Base-by-base conservation (phyloP, 108 stramenopile genomes). In the Cyclotella sp. region DNA sequence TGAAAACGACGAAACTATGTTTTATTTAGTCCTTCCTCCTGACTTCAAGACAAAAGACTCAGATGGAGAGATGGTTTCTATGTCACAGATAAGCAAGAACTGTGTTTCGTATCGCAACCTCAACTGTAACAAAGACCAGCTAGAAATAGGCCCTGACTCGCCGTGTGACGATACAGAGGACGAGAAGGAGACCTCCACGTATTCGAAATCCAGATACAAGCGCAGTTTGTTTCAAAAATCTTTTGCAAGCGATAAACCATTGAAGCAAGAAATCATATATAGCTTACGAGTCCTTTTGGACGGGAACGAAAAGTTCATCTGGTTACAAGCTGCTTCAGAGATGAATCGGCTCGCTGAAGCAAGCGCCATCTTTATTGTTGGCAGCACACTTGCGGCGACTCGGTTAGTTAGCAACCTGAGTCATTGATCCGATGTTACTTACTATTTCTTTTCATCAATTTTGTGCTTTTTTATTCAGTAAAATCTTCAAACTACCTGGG, bases 301-400 rank as follows among this genome's bases (percentile, higher is more conserved):
- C 49, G 77, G 77, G 43, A 77, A 77, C 40, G 77, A 77, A 46
- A 77, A 77, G 21, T 77, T 77, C 60, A 70, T 77, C 26, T 77
- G 77, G 77, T 59, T 77, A 18, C 52, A 63, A 70, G 77, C 77
- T 46, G 77, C 77, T 44, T 29, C 68, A 14, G 77, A 77, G 69
- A 41, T 77, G 26, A 62, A 62, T 13, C 68, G 77, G 0, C 63
- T 77, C 0, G 47, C 68, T 47, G 18, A 34, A 43, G 77, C 68
- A 43, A 64, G 41, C 53, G 77, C 69, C 19, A 65, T 75, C 63
- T 43, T 29, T 57, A 14, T 60, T 55, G 63, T 60, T 55, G 63
- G 42, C 21, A 73, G 46, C 44, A 41, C 75, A 10, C 49, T 65
- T 53, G 40, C 12, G 43, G 75, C 43, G 22, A 59, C 63, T 7